Conservation (phyloP, 768 basidiomycete species). For the Naematelia encephala region DNA sequence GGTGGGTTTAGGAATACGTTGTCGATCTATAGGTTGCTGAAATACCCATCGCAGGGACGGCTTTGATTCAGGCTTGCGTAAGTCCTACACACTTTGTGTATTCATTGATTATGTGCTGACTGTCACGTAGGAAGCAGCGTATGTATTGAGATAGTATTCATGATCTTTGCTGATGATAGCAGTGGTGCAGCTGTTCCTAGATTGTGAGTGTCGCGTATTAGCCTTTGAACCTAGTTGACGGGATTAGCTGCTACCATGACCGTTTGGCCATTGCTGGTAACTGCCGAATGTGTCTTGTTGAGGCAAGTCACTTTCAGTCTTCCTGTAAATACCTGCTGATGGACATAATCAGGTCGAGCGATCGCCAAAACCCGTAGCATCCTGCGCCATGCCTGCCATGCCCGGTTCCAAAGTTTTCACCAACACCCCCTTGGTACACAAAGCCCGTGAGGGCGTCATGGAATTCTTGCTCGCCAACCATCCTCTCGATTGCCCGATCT, state of each 20-base stretch:
- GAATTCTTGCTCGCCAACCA: slow-evolving; percentile 97
- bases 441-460: slow-evolving; percentile 90
- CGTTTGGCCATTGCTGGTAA: slow-evolving; percentile 96
- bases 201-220: slow-evolving; percentile 55
- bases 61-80: slow-evolving; percentile 86
- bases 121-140: slow-evolving; percentile 64
- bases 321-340: too few relatives aligned
- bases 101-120: slow-evolving; percentile 56
- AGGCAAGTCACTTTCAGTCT: slow-evolving; percentile 60
- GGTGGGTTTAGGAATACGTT: slow-evolving; percentile 62
- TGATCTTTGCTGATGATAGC: slow-evolving; percentile 14
- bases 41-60: slow-evolving; percentile 57
- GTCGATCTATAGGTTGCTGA: background rate
- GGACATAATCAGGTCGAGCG: slow-evolving; percentile 64
- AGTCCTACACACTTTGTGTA: slow-evolving; percentile 8
- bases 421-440: slow-evolving; percentile 70
- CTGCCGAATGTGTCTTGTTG: slow-evolving; percentile 98
- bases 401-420: slow-evolving; percentile 88
- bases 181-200: slow-evolving; percentile 55
- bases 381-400: slow-evolving; percentile 98
- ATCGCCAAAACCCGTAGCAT: slow-evolving; percentile 90
- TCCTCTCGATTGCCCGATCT: slow-evolving; percentile 96
- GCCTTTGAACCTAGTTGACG: slow-evolving; percentile 4
- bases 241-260: slow-evolving; percentile 44
- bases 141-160: background rate